phyloP scores from a whole-genome alignment of 495 filamentous ascomycete species.

The Cercophora samala region DNA sequence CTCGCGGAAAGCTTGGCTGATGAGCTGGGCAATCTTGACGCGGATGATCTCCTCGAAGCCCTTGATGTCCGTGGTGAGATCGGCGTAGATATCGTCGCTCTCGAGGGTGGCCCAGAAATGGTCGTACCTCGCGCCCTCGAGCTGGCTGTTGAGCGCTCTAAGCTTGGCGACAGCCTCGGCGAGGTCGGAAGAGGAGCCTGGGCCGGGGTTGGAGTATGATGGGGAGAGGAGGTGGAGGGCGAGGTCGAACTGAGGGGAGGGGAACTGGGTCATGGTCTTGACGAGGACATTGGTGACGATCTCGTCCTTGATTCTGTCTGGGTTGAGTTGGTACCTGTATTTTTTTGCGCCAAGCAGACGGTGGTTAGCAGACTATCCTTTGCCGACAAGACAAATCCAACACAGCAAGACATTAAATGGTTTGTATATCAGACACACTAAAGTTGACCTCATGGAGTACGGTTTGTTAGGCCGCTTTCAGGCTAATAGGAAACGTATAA shows the following conservation, averaged over 20 bases:
- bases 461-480: conserved; percentile 57
- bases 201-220: conserved; percentile 37
- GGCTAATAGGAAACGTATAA: conserved; percentile 99
- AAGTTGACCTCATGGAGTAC: conserved; percentile 45
- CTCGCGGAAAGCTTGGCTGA: conserved; percentile 84
- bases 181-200: conserved; percentile 55
- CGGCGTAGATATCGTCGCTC: conserved; percentile 92
- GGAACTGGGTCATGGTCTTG: conserved; percentile 96
- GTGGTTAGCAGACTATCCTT: conserved; percentile 15
- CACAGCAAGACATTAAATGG: conserved; percentile 10
- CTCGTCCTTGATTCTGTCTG: conserved; percentile 93
- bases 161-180: conserved; percentile 89
- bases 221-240: conserved; percentile 82
- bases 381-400: background rate
- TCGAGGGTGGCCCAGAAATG: conserved; percentile 93
- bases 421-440: conserved; percentile 40
- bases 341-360: background rate
- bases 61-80: conserved; percentile 86
- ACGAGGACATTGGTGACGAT: conserved; percentile 97
- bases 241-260: conserved; percentile 90
- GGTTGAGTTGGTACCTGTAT: conserved; percentile 97
- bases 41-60: conserved; percentile 98
- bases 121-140: conserved; percentile 80
- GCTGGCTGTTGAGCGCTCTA: conserved; percentile 73
- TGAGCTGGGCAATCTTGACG: conserved; percentile 82